Percentiles rank a stretch among this genome's conserved stretches.
These are phyloP conservation scores for Chernovozyma aurita DNA, from an alignment of 1,139 yeast species.

Conservation along the genomic window DNA sequence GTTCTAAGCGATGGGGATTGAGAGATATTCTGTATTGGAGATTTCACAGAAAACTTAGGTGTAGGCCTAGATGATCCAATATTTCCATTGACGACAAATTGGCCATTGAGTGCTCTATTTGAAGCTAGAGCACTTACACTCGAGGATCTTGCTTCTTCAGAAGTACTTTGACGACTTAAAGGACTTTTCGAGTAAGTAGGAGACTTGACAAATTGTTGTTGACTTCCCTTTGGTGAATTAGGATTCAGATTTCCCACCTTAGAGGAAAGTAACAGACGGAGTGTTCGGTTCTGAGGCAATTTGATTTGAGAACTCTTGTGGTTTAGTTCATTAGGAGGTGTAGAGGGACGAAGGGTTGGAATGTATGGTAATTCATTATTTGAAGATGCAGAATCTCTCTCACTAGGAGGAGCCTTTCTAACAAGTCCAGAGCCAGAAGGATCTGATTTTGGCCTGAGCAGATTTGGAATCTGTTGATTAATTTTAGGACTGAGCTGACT, in stretches of 20 bases:
- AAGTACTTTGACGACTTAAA: conserved; percentile 4
- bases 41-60: background rate
- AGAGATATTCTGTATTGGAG: background rate
- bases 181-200: conserved; percentile 5
- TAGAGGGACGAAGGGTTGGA: background rate
- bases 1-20: conserved; percentile 1
- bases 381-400: background rate
- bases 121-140: background rate
- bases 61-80: background rate
- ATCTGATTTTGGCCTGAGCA: too few species aligned
- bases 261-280: too few species aligned
- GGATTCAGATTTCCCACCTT: too few species aligned
- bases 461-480: too few species aligned
- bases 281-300: background rate
- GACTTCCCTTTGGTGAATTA: too few species aligned
- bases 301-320: background rate
- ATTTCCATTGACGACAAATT: background rate
- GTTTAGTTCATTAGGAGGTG: background rate
- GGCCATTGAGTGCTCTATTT: background rate
- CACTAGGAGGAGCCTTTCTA: background rate
- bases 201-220: background rate
- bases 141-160: background rate
- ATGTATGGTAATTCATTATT: background rate
- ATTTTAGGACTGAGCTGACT: background rate
- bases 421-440: background rate